Conservation (phyloP, 169 alveolate species). For the Eimeria acervulina region DNA sequence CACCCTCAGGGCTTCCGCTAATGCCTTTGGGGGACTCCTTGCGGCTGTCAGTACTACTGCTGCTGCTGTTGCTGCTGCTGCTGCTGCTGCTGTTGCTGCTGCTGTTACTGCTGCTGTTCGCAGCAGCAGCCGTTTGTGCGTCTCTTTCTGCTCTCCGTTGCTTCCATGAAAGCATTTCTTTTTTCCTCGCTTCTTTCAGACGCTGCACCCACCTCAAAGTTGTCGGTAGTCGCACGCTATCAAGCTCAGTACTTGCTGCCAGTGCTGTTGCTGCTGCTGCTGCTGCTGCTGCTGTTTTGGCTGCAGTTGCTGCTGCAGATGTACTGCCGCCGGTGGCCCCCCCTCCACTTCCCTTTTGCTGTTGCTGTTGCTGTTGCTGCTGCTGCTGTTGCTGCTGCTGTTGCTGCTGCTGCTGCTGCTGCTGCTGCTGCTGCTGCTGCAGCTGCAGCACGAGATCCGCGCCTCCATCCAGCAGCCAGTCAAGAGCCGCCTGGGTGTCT, state of each 20-base stretch:
- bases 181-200: conserved; percentile 50
- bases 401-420: conserved; percentile 47
- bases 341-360: too few species aligned
- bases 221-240: conserved; percentile 82
- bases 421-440: conserved; percentile 60
- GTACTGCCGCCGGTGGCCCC: neutral
- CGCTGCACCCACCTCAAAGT: conserved; percentile 80
- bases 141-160: conserved; percentile 77
- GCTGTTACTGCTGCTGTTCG: neutral
- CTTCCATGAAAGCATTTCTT: conserved; percentile 61
- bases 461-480: conserved; percentile 83
- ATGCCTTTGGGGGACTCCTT: neutral
- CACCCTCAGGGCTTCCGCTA: too few species aligned
- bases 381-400: neutral
- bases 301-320: conserved; percentile 22
- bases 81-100: neutral
- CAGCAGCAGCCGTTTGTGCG: neutral
- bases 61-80: neutral
- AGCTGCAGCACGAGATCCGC: conserved; percentile 38
- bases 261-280: conserved; percentile 47
- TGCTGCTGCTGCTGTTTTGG: neutral
- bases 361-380: neutral
- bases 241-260: conserved; percentile 32
- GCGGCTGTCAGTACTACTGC: neutral
- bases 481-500: conserved; percentile 85